Evolutionary conservation across 2,329 filamentous ascomycete species (phyloP), one percentile per base, ranked within the genome.

Genomic region (Nigrospora osmanthi): DNA sequence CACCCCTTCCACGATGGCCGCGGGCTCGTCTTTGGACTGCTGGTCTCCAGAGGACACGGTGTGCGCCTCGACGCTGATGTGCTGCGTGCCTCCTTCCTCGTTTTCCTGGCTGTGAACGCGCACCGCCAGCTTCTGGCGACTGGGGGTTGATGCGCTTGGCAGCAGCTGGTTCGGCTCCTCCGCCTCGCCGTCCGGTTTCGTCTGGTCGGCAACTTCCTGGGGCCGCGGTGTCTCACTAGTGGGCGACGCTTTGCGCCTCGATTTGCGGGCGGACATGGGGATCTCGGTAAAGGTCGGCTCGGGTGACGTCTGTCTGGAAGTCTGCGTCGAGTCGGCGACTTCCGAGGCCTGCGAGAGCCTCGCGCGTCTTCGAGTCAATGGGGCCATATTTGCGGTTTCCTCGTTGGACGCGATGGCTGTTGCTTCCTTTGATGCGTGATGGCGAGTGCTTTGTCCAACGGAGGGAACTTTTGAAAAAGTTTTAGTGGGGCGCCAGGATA

Each of bases 351-450:
- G 36, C 42, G 49, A 16, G 4, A 40, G 44, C 28, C 48, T 55
- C 30, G 53, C 51, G 10, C 49, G 49, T 44, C 54, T 51, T 47
- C 57, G 56, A 16, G 58, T 61, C 11, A 54, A 23, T 10, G 58
- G 54, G 12, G 55, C 51, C 59, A 62, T 57, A 13, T 10, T 48
- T 31, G 35, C 23, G 5, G 14, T 15, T 31, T n/a, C 23, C 31
- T 28, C 7, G 10, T 28, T 28, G 23, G 23, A 7, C 23, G 23
- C 5, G 23, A 28, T 7, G 23, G 23, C 23, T 6, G 23, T 7
- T 28, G 23, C 23, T 28, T 10, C 6, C 48, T 11, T 23, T 44
- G 35, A 38, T 38, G 34, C 35, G 13, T 34, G 14, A 28, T 35
- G 15, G 30, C 31, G 33, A 16, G 14, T 13, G 17, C 13, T 7